Evolutionary conservation across 2,329 filamentous ascomycete species (phyloP).

Genomic region (Aspergillus alliaceus): DNA sequence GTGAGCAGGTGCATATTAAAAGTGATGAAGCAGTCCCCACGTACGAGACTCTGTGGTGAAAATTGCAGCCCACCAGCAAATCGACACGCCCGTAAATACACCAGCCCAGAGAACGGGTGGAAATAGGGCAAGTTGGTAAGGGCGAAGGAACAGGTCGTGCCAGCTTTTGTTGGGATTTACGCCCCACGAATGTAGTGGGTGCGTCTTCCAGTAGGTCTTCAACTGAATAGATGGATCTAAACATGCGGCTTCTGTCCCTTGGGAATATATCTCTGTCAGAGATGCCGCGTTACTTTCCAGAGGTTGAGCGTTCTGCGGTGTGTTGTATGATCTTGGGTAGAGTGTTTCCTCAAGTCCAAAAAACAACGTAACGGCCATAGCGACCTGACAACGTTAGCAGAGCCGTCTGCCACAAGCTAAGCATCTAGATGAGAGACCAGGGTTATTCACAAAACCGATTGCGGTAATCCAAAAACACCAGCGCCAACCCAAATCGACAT

Average conservation of each 20-base stretch:
- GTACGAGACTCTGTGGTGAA: slow-evolving; percentile 1
- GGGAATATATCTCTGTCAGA: not conserved
- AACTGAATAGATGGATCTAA: not conserved
- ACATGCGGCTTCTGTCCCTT: not conserved
- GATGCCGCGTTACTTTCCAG: no score
- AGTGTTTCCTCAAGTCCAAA: not conserved
- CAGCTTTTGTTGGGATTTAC: not conserved
- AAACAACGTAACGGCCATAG: not conserved
- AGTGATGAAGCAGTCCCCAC: not conserved
- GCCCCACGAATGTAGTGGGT: not conserved
- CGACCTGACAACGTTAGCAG: not conserved
- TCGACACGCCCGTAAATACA: not conserved
- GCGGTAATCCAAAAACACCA: slow-evolving; percentile 1
- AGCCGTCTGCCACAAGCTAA: not conserved
- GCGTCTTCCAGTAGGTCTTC: not conserved
- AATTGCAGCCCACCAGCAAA: slow-evolving; percentile 4
- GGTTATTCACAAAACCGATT: not conserved
- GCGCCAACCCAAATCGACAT: not conserved
- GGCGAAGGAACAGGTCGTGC: not conserved
- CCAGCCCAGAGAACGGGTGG: not conserved
- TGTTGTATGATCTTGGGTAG: not conserved
- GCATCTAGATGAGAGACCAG: no score
- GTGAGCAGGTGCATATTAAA: not conserved
- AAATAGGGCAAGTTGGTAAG: not conserved
- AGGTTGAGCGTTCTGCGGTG: not conserved